Evolutionary conservation across 345 rosid genomes (phyloP), one percentile per base, ranked within the genome.

Genomic region (Brassica cretica): DNA sequence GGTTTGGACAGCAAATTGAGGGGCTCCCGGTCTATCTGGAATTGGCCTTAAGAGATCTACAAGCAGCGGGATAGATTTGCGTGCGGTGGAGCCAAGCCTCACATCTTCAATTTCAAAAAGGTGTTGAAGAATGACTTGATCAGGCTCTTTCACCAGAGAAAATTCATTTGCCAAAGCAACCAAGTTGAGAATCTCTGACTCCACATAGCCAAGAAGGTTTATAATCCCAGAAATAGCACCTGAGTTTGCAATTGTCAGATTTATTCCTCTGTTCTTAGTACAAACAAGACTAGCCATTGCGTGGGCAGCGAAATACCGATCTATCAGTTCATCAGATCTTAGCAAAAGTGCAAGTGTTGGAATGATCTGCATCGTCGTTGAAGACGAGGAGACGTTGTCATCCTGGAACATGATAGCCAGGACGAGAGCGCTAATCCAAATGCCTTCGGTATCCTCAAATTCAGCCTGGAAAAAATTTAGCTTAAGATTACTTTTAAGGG

Each of bases 11-110:
- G 96, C 86, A 82, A 87, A 72, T 80, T 91, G 88, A 79, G 97
- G 97, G 82, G 96, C 98, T 76, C 86, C 88, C 1, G 91, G 96
- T 83, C 96, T 87, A 71, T 91, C 96, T 68, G 97, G 93, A 72
- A 91, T 87, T 10, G 98, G 98, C 84, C 86, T 88, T 84, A 94
- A 77, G 71, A 90, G 89, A 85, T 94, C 98, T 74, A 94, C 98
- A 78, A 94, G 82, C 68, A 89, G 80, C 60, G 98, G 97, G 80
- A 94, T 89, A 77, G 94, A 84, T 82, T 89, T 90, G 3, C 89
- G 88, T 35, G 98, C 86, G 53, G 86, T 74, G 79, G 93, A 86
- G 58, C 96, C 97, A 82, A 83, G 72, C 80, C 89, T 87, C 46
- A 93, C 85, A 81, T 90, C 97, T 82, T 91, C 97, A 64, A 90